Conservation (phyloP, 345 rosid species). For the Citrus sinensis region DVS_A1.0 CM039167.1:15266001-15266500, state of each 20-base stretch:
- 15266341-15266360: neutral
- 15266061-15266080: neutral
- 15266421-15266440: neutral
- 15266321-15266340: neutral
- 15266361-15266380: too few species aligned
- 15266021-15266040: neutral
- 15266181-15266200: slow-evolving; percentile 90
- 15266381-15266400: neutral
- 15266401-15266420: neutral
- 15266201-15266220: slow-evolving; percentile 94
- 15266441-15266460: neutral
- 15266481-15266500: neutral
- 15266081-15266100: neutral
- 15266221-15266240: slow-evolving; percentile 67
- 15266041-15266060: neutral
- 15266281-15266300: slow-evolving; percentile 74
- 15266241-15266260: slow-evolving; percentile 60
- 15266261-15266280: slow-evolving; percentile 75
- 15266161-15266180: neutral
- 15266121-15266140: neutral
- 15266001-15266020: neutral
- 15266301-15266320: slow-evolving; percentile 46
- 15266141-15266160: neutral
- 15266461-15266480: neutral
- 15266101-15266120: neutral